phyloP scores from a whole-genome alignment of 441 rosid genomes.

The Populus hybrid region DNA sequence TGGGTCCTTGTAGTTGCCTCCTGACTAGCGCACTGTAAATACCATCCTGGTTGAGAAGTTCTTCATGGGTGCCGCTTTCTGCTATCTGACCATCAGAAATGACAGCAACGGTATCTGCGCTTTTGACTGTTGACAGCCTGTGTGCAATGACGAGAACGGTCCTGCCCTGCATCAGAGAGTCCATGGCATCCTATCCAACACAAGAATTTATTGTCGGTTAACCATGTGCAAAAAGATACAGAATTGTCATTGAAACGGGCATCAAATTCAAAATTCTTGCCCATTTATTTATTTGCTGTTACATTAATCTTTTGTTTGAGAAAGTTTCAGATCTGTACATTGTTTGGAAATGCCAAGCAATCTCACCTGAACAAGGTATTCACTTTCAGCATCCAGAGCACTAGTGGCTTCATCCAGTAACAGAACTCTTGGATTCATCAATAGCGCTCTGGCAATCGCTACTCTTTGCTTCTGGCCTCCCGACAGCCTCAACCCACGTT shows the following conservation, averaged over 20 bases:
- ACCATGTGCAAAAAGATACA: background rate
- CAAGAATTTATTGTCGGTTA: background rate
- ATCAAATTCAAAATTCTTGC: background rate
- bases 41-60: constrained; percentile 61
- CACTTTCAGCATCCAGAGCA: constrained; percentile 94
- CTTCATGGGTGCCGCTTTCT: constrained; percentile 76
- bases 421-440: constrained; percentile 83
- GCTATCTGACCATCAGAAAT: constrained; percentile 79
- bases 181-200: constrained; percentile 67
- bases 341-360: background rate
- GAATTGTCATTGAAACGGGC: background rate
- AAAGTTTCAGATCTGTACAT: background rate
- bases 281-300: background rate
- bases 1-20: constrained; percentile 68
- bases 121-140: constrained; percentile 81
- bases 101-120: constrained; percentile 76
- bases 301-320: too few relatives aligned
- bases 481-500: constrained; percentile 84
- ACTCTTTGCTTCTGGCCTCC: constrained; percentile 95
- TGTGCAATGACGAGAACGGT: constrained; percentile 92
- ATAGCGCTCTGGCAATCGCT: constrained; percentile 87
- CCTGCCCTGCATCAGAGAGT: constrained; percentile 84
- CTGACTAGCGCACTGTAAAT: constrained; percentile 74
- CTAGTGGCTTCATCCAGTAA: constrained; percentile 95
- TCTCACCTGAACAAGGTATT: constrained; percentile 85